These are phyloP conservation scores for Nakazawaea holstii DNA, from an alignment of 805 yeast genomes.

Conservation along the genomic window DNA sequence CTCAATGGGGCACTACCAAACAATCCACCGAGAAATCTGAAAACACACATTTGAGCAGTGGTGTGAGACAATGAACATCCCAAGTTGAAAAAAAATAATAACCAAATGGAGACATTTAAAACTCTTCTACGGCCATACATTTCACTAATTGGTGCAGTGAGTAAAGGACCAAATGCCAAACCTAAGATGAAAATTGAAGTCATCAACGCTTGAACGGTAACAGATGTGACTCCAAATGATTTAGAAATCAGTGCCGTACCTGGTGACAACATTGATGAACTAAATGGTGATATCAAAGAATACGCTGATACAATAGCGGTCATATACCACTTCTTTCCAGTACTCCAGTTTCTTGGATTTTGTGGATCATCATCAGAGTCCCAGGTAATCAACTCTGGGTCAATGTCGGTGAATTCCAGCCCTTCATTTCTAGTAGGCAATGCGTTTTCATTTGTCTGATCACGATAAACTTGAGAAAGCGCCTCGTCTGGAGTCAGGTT, in stretches of 20 bases:
- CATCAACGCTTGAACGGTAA: slow-evolving; percentile 43
- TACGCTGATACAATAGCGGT: slow-evolving; percentile 45
- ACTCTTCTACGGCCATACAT: slow-evolving; percentile 58
- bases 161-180: slow-evolving; percentile 61
- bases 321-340: slow-evolving; percentile 33
- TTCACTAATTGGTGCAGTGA: slow-evolving; percentile 66
- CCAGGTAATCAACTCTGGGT: slow-evolving; percentile 69
- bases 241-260: slow-evolving; percentile 45
- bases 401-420: slow-evolving; percentile 45
- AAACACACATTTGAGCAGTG: slow-evolving; percentile 50
- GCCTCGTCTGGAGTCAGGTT: not conserved
- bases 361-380: slow-evolving; percentile 54
- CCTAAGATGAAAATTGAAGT: slow-evolving; percentile 67
- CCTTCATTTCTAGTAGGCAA: slow-evolving; percentile 37
- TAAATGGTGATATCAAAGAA: slow-evolving; percentile 55
- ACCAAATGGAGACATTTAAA: slow-evolving; percentile 43
- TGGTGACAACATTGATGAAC: slow-evolving; percentile 60
- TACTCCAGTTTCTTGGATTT: slow-evolving; percentile 62
- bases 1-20: slow-evolving; percentile 65
- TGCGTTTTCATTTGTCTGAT: slow-evolving; percentile 11
- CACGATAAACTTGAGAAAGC: not conserved
- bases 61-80: slow-evolving; percentile 59
- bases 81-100: slow-evolving; percentile 43
- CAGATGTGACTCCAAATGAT: slow-evolving; percentile 35
- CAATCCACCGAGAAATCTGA: slow-evolving; percentile 60